Evolutionary conservation across 768 basidiomycete genomes (phyloP), one percentile per base, ranked within the genome.

Genomic region (Daedaleopsis sinensis): DNA sequence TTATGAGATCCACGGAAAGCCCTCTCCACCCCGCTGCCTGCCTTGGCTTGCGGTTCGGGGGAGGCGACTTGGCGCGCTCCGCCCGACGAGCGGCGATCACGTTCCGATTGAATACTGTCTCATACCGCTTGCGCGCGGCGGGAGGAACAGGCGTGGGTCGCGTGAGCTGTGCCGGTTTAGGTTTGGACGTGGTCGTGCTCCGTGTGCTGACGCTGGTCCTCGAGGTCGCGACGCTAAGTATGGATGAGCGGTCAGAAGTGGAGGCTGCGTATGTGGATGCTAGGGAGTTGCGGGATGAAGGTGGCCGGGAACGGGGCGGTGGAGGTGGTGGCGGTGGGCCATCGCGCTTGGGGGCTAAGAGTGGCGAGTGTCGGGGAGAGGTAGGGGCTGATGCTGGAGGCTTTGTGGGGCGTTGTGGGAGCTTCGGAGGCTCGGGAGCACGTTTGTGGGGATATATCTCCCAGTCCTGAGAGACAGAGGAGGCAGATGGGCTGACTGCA

Each of bases 1-100:
- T 81, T 55, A 86, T 84, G 55, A 87, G 72, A 70, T 91, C 90
- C 32, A 90, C 83, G 1, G 88, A 89, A 43, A 88, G 69, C 10
- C 85, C 89, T 47, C 89, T 78, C 91, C 91, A 93, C 3, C 91
- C 91, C 3, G 83, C 84, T 1, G 88, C 86, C 58, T 85, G 82
- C 58, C 86, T 72, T 43, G 68, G 70, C 47, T 82, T 80, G 62
- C 80, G 78, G 16, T 50, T 77, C 72, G 55, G 76, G 59, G 16
- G 68, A 15, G 69, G 65, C 12, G 66, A 66, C 51, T 63, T 55
- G 15, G 63, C 50, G 42, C 58, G 36, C 15, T 51, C 58, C 1
- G 77, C 79, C 56, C 73, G 77, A 27, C 81, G 79, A 57, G 75
- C 76, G 59, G 84, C 83, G 13, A 81, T 62, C 2, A 88, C 71